Conservation (phyloP, 345 rosid genomes). For the Gossypium arboreum region DNA sequence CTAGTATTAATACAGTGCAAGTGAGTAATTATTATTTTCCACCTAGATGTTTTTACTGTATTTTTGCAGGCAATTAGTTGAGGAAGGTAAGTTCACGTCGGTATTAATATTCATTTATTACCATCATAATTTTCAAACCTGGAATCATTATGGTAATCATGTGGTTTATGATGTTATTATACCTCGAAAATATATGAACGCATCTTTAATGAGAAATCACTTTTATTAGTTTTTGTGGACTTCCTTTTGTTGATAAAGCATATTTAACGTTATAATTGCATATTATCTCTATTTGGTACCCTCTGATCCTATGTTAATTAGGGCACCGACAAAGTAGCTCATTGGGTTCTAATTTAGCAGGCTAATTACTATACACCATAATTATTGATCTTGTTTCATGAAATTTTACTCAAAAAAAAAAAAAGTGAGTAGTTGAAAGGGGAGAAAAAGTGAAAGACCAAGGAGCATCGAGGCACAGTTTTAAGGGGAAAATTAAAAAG, state of each 20-base stretch:
- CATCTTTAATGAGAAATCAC: neutral
- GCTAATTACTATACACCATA: neutral
- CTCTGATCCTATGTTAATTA: neutral
- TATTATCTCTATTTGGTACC: neutral
- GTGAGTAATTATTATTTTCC: neutral
- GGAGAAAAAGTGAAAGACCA: neutral
- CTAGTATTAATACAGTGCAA: neutral
- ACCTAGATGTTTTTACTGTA: neutral
- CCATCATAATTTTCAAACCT: neutral
- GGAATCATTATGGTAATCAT: neutral
- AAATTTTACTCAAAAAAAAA: neutral
- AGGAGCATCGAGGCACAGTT: too few relatives aligned
- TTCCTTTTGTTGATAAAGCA: neutral
- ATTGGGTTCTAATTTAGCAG: neutral
- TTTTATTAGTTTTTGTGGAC: neutral
- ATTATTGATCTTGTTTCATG: neutral
- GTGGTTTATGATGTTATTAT: constrained; percentile 5
- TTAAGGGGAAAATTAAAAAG: too few relatives aligned
- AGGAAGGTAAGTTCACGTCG: neutral
- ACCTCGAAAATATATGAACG: neutral
- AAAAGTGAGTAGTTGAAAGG: neutral
- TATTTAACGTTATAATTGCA: neutral
- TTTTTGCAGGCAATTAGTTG: neutral
- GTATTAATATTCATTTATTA: neutral
- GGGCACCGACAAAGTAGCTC: neutral